Conservation (phyloP, 495 filamentous ascomycete genomes). For the Hypomontagnella submonticulosa region DNA sequence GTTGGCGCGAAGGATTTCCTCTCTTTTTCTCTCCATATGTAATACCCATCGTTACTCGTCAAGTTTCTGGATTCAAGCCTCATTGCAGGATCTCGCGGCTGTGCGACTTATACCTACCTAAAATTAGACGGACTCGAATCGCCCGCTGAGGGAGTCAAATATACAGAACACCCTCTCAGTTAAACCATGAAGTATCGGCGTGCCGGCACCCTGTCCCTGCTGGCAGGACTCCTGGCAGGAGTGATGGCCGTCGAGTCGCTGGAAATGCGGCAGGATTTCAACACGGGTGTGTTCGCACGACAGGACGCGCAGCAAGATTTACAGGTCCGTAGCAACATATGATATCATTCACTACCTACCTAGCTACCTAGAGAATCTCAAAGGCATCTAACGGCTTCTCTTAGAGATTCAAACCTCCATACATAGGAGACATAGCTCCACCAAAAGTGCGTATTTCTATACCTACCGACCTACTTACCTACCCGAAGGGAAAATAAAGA, state of each 20-base stretch:
- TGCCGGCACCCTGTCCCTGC: slow-evolving; percentile 27
- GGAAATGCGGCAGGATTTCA: slow-evolving; percentile 40
- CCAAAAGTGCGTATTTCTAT: slow-evolving; percentile 22
- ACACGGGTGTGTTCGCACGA: slow-evolving; percentile 36
- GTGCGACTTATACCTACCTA: too few relatives aligned
- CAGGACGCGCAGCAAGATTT: slow-evolving; percentile 29
- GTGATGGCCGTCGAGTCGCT: slow-evolving; percentile 30
- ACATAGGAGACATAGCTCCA: slow-evolving; percentile 18
- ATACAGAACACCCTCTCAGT: background rate
- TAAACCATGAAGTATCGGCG: slow-evolving; percentile 33
- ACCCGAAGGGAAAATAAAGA: background rate
- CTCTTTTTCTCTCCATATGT: too few relatives aligned
- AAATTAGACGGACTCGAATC: too few relatives aligned
- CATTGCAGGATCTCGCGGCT: too few relatives aligned
- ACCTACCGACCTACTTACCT: too few relatives aligned
- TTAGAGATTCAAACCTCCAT: slow-evolving; percentile 22
- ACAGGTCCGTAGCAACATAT: slow-evolving; percentile 26
- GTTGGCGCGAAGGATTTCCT: too few relatives aligned
- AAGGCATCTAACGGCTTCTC: slow-evolving; percentile 3
- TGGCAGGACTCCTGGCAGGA: slow-evolving; percentile 31
- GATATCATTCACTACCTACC: too few relatives aligned
- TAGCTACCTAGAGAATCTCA: too few relatives aligned
- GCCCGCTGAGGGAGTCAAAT: background rate
- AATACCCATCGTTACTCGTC: too few relatives aligned
- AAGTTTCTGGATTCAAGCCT: too few relatives aligned